Conservation (phyloP, 73 alveolate genomes). For the Tetrahymena malaccensis region DNA sequence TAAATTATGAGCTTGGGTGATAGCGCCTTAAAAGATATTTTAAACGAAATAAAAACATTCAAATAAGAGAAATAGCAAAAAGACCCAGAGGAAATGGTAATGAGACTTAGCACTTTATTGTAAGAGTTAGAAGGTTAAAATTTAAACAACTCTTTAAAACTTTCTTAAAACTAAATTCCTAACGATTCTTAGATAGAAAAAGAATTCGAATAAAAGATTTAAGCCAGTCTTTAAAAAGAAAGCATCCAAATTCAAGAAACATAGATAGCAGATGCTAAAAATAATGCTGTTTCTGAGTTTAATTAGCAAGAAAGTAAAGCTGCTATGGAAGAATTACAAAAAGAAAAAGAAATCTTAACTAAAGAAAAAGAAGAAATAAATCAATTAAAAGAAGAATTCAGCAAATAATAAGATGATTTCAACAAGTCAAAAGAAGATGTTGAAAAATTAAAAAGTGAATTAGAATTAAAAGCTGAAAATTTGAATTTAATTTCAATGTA, state of each 20-base stretch:
- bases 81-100: not conserved
- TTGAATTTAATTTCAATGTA: not conserved
- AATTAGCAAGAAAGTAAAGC: too few species aligned
- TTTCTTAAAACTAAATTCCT: not conserved
- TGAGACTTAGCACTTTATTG: not conserved
- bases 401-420: not conserved
- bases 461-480: not conserved
- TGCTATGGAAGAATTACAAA: not conserved
- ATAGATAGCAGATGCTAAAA: not conserved
- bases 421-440: not conserved
- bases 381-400: not conserved
- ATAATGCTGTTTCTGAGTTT: not conserved
- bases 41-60: not conserved
- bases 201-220: not conserved
- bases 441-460: not conserved
- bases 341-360: not conserved
- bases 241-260: not conserved
- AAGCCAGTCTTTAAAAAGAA: not conserved
- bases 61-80: not conserved
- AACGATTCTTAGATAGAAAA: not conserved
- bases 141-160: not conserved
- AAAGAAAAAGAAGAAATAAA: not conserved
- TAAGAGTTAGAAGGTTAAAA: not conserved
- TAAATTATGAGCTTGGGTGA: not conserved
- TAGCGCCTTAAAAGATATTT: not conserved